Evolutionary conservation across 352 stramenopile genomes (phyloP).

Genomic region (Globisporangium emineosum): DNA sequence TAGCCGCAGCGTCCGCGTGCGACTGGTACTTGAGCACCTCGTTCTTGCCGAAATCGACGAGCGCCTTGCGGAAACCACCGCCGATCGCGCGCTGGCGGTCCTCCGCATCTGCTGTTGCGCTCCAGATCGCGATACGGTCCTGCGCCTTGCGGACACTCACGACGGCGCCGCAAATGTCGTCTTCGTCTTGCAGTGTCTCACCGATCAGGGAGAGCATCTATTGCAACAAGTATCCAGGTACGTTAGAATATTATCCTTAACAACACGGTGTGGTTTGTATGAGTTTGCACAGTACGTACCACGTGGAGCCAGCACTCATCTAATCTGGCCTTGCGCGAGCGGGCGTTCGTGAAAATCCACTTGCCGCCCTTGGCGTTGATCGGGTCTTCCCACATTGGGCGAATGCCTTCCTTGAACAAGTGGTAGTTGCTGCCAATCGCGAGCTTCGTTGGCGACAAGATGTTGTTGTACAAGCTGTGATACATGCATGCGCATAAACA

Average conservation of each 20-base stretch:
- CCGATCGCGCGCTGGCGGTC: slow-evolving; percentile 80
- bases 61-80: slow-evolving; percentile 71
- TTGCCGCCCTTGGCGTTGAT: slow-evolving; percentile 95
- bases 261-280: not conserved
- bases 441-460: slow-evolving; percentile 88
- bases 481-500: not conserved
- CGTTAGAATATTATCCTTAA: not conserved
- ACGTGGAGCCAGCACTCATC: slow-evolving; percentile 96
- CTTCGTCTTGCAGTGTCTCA: slow-evolving; percentile 93
- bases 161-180: slow-evolving; percentile 94
- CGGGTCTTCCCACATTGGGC: slow-evolving; percentile 97
- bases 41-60: slow-evolving; percentile 85
- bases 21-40: slow-evolving; percentile 89
- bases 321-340: slow-evolving; percentile 89
- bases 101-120: slow-evolving; percentile 67
- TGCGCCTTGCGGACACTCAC: slow-evolving; percentile 94
- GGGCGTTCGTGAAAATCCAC: slow-evolving; percentile 96
- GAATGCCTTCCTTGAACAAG: slow-evolving; percentile 96
- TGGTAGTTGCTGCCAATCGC: slow-evolving; percentile 95
- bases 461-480: slow-evolving; percentile 91
- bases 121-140: slow-evolving; percentile 96
- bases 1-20: slow-evolving; percentile 81
- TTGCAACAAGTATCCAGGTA: not conserved
- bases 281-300: slow-evolving; percentile 35
- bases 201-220: slow-evolving; percentile 94